Evolutionary conservation across 148 eudicot species (phyloP).

Genomic region (Diospyros lotus): DNA sequence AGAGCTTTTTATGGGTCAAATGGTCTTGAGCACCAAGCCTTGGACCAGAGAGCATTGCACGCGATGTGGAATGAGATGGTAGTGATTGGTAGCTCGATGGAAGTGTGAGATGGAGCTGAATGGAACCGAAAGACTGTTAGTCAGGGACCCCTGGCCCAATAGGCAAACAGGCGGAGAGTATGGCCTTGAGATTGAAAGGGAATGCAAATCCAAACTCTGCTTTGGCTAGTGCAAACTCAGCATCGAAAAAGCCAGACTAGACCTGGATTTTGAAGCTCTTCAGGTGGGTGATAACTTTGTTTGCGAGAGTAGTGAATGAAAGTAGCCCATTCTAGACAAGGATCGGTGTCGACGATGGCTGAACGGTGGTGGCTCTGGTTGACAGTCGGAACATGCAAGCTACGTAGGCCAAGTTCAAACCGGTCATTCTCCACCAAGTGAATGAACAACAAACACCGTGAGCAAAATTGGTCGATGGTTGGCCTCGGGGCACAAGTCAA

Average conservation of each 20-base stretch:
- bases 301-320: slow-evolving; percentile 34
- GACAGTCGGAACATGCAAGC: slow-evolving; percentile 97
- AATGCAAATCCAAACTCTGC: slow-evolving; percentile 32
- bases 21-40: slow-evolving; percentile 77
- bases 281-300: slow-evolving; percentile 55
- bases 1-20: slow-evolving; percentile 64
- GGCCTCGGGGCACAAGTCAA: too few relatives aligned
- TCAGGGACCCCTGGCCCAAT: slow-evolving; percentile 85
- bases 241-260: slow-evolving; percentile 66
- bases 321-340: slow-evolving; percentile 35
- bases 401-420: slow-evolving; percentile 70
- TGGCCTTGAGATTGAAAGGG: slow-evolving; percentile 11
- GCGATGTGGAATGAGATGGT: too few relatives aligned
- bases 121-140: slow-evolving; percentile 64
- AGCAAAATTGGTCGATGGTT: too few relatives aligned
- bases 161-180: slow-evolving; percentile 70
- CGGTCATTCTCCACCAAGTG: slow-evolving; percentile 51
- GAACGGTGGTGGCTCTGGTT: slow-evolving; percentile 68
- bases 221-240: slow-evolving; percentile 68
- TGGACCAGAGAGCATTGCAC: slow-evolving; percentile 67
- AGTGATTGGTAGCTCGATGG: too few relatives aligned
- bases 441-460: too few relatives aligned
- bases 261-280: slow-evolving; percentile 45
- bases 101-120: not conserved
- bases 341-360: slow-evolving; percentile 31